Base-by-base conservation (phyloP, 177 flowering plant genomes). In the Vitis hybrid region DNA sequence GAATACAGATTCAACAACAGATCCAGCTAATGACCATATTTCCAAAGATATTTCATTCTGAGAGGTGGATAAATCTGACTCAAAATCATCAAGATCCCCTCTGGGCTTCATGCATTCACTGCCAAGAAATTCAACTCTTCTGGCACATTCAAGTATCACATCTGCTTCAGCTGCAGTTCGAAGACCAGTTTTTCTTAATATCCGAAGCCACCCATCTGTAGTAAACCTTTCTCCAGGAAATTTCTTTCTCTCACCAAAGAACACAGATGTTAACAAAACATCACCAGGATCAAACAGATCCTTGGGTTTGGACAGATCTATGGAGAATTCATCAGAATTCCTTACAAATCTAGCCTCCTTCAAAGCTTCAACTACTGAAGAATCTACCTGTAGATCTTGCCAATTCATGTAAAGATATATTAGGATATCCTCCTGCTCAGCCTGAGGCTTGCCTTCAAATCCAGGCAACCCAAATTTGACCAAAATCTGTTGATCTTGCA, bases 141-240 rank as follows among this genome's bases (percentile, higher is more conserved):
- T 88, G 45, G 98, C 98, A 80, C 98, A 93, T 78, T 91, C 94
- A 72, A 95, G 87, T 60, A 95, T 83, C 51, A 91, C 82, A 76
- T 90, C 92, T 55, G 90, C 81, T 73, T 95, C 98, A 22, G 82
- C 29, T 22, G 93, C 81, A 76, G 85, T 86, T 60, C 88, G 88
- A 69, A 95, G 93, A 63, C 99, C 98, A 19, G 77, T 65, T 82
- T 91, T 93, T 73, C 89, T 80, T 74, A 95, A 84, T 73, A 95
- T 90, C 19, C 72, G 90, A 75, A 93, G 92, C 99, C 98, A 95
- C 45, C 85, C 92, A 66, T 87, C 96, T n/a, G 92, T 26, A 61
- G 48, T 67, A 77, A 93, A 95, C 76, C 96, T 90, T 82, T 93
- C 99, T 62, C 97, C 99, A 64, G 99, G 99, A 80, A 95, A 95